These are phyloP conservation scores for Bruguiera sexangula DNA, from an alignment of 345 rosid species.

Conservation along the genomic window DNA sequence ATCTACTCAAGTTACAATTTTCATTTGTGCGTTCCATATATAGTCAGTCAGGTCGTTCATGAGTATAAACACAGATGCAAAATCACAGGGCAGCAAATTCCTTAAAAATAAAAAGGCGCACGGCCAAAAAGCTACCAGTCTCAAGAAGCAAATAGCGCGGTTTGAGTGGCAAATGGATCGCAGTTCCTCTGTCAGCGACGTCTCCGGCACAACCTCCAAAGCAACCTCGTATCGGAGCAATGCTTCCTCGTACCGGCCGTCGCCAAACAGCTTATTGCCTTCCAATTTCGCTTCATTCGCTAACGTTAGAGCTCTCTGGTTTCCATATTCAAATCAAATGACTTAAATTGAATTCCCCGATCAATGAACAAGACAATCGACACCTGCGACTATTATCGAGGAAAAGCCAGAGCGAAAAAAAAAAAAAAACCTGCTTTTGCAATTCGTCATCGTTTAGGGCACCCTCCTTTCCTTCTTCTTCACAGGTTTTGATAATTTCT, in stretches of 20 bases:
- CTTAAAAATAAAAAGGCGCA: neutral
- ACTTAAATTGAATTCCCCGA: neutral
- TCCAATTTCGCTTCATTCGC: constrained; percentile 70
- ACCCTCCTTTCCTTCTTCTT: constrained; percentile 14
- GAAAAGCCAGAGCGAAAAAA: neutral
- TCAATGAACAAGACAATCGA: neutral
- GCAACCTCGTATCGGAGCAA: constrained; percentile 60
- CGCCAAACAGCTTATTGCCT: constrained; percentile 70
- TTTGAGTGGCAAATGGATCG: constrained; percentile 79
- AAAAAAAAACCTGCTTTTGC: constrained; percentile 23
- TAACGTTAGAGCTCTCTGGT: constrained; percentile 50
- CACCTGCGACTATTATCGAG: neutral
- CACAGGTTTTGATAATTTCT: constrained; percentile 19
- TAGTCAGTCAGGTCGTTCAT: neutral
- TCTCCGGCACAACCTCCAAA: constrained; percentile 43
- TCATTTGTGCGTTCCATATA: neutral
- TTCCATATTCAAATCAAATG: neutral
- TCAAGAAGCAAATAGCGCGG: constrained; percentile 70
- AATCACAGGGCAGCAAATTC: too few species aligned
- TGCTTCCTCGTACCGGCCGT: constrained; percentile 75
- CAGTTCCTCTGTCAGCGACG: constrained; percentile 44
- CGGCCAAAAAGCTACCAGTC: constrained; percentile 44
- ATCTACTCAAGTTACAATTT: neutral
- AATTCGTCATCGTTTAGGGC: constrained; percentile 29
- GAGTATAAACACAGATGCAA: too few species aligned